Base-by-base conservation (phyloP, 1,139 yeast genomes). In the Scheffersomyces stambukii region DNA sequence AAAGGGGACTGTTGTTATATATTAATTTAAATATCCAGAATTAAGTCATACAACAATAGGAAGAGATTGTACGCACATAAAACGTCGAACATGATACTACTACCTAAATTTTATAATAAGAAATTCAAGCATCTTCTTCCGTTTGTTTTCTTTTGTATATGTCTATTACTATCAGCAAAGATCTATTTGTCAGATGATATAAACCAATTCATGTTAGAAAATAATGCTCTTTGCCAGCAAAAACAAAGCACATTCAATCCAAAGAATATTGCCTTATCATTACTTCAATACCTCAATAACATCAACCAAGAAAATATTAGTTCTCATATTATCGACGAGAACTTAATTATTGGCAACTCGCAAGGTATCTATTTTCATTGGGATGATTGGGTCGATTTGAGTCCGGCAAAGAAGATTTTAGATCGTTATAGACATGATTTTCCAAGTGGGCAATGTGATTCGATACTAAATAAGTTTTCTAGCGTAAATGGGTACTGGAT, bases 381-480 rank as follows among this genome's bases (percentile, higher is more conserved):
- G 70, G 70, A 63, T 35, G 69, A 64, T 41, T 63, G 67, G 64
- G 52, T 60, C 9, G 70, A 62, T 37, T 40, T 58, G 27, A 37
- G 45, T 15, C 52, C 57, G 3, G 66, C 48, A 2, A 38, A 56
- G 26, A 20, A 40, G 8, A 32, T 53, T 5, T 38, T 63, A 15
- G 38, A 40, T 9, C 28, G 33, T 6, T 49, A 43, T 26, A 43
- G 60, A 19, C 29, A 35, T 4, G 19, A 29, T 3, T 37, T 30
- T 8, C 53, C 60, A 4, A 24, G 43, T 4, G 61, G 60, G 8
- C 20, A 33, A 15, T 62, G 69, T 36, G 57, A 50, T 22, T 24
- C 30, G 9, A 25, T 28, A 5, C 29, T 58, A 14, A 37, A 37
- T 9, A 37, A 43, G 8, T 60, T 42, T 38, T 60, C 60, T 5